These are phyloP conservation scores for Termitomyces sp. DNA, from an alignment of 768 basidiomycete species.

Conservation along the genomic window DNA sequence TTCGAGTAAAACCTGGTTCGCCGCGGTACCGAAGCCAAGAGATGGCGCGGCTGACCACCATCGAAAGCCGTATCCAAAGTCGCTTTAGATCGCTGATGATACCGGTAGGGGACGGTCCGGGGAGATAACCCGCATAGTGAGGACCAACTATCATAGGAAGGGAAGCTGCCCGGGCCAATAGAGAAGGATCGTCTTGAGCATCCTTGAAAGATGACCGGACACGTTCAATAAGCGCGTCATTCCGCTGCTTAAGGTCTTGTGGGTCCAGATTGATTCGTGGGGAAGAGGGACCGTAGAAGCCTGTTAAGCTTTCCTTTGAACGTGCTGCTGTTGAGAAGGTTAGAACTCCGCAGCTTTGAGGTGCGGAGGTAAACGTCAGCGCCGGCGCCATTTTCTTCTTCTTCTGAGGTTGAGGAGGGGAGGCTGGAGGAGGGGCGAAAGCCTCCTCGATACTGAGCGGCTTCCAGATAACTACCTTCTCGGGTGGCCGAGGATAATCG, in stretches of 20 bases:
- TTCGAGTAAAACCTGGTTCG: not conserved
- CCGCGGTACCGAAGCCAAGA: not conserved
- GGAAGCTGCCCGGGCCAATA: not conserved
- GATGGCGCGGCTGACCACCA: not conserved
- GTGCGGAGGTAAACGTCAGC: not conserved
- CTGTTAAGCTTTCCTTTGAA: not conserved
- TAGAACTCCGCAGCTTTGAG: not conserved
- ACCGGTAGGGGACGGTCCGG: slow-evolving; percentile 1
- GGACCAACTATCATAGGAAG: not conserved
- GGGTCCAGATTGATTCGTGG: not conserved
- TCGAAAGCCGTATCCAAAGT: not conserved
- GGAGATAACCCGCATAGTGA: slow-evolving; percentile 5
- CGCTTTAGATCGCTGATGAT: not conserved
- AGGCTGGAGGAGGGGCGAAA: not conserved
- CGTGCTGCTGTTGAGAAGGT: not conserved
- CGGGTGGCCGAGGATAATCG: slow-evolving; percentile 4
- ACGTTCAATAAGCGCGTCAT: not conserved
- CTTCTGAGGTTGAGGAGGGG: not conserved
- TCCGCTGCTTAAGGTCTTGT: not conserved
- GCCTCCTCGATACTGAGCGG: not conserved
- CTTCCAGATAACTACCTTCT: not conserved
- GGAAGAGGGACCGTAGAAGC: not conserved
- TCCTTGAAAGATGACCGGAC: not conserved
- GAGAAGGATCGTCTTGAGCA: not conserved
- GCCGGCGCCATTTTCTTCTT: not conserved